Base-by-base conservation (phyloP, 2,329 filamentous ascomycete genomes). In the Trichoderma breve region DNA sequence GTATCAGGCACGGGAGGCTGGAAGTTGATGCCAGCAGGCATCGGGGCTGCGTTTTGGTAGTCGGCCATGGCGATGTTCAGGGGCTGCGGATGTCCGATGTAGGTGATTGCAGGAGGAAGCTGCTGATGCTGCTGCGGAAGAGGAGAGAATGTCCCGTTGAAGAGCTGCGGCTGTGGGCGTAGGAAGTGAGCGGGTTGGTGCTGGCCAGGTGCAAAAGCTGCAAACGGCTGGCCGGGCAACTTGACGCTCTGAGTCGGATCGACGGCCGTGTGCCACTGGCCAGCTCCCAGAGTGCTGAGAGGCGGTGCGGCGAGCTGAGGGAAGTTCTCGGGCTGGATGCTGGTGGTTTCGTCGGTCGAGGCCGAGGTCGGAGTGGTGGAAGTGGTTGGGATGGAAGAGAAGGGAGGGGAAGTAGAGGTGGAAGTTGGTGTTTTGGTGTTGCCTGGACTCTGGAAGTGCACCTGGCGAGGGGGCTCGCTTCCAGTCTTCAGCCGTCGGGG, bases 1-100 rank as follows among this genome's bases (percentile, higher is more conserved):
- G 87, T 89, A 74, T 89, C 86, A 4, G 87, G 87, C 18, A 88
- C 86, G 32, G 86, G 88, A 1, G 88, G 89, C 76, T 90, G 86
- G 76, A 87, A 90, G 77, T 87, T 85, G 64, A 86, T 77, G 69
- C 85, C 85, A 62, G 76, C 77, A 34, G 81, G 78, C 55, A 83
- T 81, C 74, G 82, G 84, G n/a, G 75, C 77, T n/a, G 80, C 74
- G 74, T 84, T 83, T 73, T 81, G 80, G 75, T 86, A 86, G 72
- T 82, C 81, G 68, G 80, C 81, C 82, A 82, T 83, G 73, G 75
- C 73, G 67, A 55, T 72, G 70, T 53, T 63, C 43, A 51, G 70
- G 70, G 75, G 68, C 53, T 73, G 71, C 65, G 74, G 73, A 28
- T 76, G 55, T 43, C 76, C 75, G 72, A 80, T 77, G 65, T 77